Evolutionary conservation across 257 asterid species (phyloP).

Genomic region (Solanum rostratum): DNA sequence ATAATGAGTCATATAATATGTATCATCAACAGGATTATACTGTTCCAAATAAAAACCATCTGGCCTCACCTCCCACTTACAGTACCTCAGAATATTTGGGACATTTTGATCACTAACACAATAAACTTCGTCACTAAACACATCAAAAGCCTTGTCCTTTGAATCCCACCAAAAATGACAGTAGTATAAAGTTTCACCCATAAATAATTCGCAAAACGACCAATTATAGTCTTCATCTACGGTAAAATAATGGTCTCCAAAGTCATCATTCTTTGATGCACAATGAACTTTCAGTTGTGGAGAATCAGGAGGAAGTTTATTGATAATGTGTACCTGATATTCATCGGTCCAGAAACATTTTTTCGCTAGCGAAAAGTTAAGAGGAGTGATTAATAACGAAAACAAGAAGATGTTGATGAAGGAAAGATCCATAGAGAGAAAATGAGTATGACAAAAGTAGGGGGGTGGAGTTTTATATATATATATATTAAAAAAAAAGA

Average conservation of each 20-base stretch:
- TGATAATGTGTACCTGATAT: background rate
- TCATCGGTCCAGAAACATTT: background rate
- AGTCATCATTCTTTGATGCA: background rate
- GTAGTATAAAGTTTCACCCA: background rate
- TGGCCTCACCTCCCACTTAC: background rate
- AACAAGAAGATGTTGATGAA: background rate
- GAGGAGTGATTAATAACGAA: background rate
- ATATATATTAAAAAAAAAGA: too few species aligned
- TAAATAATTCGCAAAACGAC: background rate
- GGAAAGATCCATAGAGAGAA: background rate
- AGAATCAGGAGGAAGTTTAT: background rate
- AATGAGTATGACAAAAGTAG: too few species aligned
- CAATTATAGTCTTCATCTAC: background rate
- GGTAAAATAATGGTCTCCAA: background rate
- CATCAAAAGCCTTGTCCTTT: background rate
- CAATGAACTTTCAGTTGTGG: background rate
- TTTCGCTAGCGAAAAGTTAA: background rate
- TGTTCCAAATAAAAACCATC: background rate
- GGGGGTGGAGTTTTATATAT: background rate
- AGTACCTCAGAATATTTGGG: background rate
- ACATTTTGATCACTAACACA: background rate
- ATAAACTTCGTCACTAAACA: background rate
- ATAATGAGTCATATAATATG: background rate
- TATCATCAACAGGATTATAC: background rate
- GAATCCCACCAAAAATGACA: background rate